Evolutionary conservation across 2,329 filamentous ascomycete species (phyloP), one percentile per base, ranked within the genome.

Genomic region (Trichoderma brevicompactum): DNA sequence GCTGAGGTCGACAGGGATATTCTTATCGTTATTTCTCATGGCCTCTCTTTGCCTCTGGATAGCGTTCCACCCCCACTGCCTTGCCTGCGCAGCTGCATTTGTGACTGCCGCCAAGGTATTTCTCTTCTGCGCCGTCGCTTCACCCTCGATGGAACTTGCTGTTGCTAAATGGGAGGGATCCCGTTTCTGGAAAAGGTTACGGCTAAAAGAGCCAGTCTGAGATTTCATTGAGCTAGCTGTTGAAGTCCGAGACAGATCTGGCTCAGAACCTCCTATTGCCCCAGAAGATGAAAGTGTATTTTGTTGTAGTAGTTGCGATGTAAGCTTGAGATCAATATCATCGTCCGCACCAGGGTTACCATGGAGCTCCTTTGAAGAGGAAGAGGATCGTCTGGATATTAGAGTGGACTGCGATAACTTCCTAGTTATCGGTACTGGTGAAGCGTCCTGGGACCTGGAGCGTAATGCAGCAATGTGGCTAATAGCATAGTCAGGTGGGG

Each of bases 391-490:
- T 6, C 65, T 59, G n/a, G 61, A 44, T 7, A 36, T 19, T n/a
- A 48, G 38, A 7, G 48, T 53, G 36, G 62, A 69, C 10, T 75
- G 79, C 34, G 71, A 77, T 49, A 68, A 75, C 59, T 72, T 79
- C 68, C 72, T 79, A 32, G 50, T 28, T 9, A 83, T 82, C 12
- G 79, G 79, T 7, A 76, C 73, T 1, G 86, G 83, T 1, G 86
- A 85, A 23, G 77, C 75, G n/a, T 84, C 81, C 41, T 85, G 82
- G 1, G 89, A 86, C 17, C 85, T 82, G 17, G 81, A 84, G n/a
- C 89, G 87, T 44, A 92, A 80, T 44, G 87, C 87, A 63, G 89
- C 88, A 82, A 93, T 92, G 32, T 85, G 82, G 69, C 81, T 85
- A 23, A 83, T 82, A 28, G 89, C 89, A 72, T 87, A 82, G 43